Base-by-base conservation (phyloP, 2,329 filamentous ascomycete genomes). In the Fusarium heterosporum region DNA sequence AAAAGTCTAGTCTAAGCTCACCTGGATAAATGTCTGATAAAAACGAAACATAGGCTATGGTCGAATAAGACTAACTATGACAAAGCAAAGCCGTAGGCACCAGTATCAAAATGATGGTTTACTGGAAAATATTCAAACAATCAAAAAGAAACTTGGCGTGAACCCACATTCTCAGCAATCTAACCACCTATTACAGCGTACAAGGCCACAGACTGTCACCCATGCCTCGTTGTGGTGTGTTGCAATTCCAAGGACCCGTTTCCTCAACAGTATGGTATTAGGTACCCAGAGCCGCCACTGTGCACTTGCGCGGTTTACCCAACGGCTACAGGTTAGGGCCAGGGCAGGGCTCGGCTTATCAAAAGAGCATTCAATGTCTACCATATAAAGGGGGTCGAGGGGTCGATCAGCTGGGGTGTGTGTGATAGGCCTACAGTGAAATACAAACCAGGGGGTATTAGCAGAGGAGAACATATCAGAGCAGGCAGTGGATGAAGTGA, bases 181-280 rank as follows among this genome's bases (percentile, higher is more conserved):
- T 40, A 12, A 50, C 17, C n/a, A 28, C 32, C 36, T 38, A 53
- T 38, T 56, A 25, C 36, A 30, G 49, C 49, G 39, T 42, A 28
- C 32, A 61, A 26, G 61, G 26, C 17, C 42, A 43, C 47, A 42
- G 42, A 41, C n/a, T 26, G 17, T 17, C 22, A 11, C 16, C 19
- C 14, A n/a, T 34, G 36, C 22, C 46, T 38, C 30, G 22, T 32
- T 26, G 19, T 60, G 48, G 48, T 50, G 34, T 32, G 32, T 56
- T 42, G 17, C 48, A 62, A 52, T 66, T 39, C 56, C 63, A 66
- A 46, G 62, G 62, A 62, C 63, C 63, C 63, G 63, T 57, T 66
- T 63, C 40, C 19, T 50, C 56, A 38, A 36, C 34, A 36, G 34
- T n/a, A 36, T n/a, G 34, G 34, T 16, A 36, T 9, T 22, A 22